A percentile compares a stretch with the other conserved stretches of the same genome.
Conservation (phyloP, 2,329 filamentous ascomycete species). For the Diplocarpon rosae region DNA sequence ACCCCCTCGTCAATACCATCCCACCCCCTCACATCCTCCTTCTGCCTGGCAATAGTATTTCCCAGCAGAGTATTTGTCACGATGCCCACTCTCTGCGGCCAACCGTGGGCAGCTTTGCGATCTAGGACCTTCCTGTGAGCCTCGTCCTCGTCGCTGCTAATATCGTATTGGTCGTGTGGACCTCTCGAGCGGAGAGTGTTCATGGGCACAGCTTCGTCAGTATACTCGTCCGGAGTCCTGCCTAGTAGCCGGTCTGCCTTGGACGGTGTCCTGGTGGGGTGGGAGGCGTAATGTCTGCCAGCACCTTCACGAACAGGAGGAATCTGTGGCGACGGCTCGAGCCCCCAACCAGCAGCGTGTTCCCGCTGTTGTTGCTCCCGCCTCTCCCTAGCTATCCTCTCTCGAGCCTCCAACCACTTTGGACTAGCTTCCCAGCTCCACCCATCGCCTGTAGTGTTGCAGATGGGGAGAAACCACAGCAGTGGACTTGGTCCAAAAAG, state of each 20-base stretch:
- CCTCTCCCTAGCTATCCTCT: slow-evolving; percentile 47
- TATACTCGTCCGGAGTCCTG: slow-evolving; percentile 23
- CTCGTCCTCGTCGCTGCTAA: slow-evolving; percentile 25
- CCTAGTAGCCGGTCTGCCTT: slow-evolving; percentile 30
- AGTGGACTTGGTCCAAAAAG: slow-evolving; percentile 65
- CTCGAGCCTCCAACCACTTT: slow-evolving; percentile 63
- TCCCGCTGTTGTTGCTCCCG: slow-evolving; percentile 53
- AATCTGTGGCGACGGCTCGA: slow-evolving; percentile 10
- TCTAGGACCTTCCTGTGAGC: slow-evolving; percentile 16
- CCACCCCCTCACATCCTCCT: slow-evolving; percentile 22
- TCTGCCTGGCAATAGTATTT: slow-evolving; percentile 24
- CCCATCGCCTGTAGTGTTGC: slow-evolving; percentile 81
- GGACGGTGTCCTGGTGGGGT: slow-evolving; percentile 18
- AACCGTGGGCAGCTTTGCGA: slow-evolving; percentile 18
- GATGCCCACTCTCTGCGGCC: slow-evolving; percentile 23
- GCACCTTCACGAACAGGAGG: slow-evolving; percentile 17
- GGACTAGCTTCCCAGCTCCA: slow-evolving; percentile 87
- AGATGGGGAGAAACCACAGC: slow-evolving; percentile 71
- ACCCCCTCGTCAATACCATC: slow-evolving; percentile 23
- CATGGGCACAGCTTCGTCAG: slow-evolving; percentile 23
- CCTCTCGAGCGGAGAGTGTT: slow-evolving; percentile 19
- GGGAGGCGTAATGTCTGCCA: slow-evolving; percentile 24
- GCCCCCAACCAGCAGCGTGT: slow-evolving; percentile 56
- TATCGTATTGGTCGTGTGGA: slow-evolving; percentile 22
- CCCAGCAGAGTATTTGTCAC: slow-evolving; percentile 26